Base-by-base conservation (phyloP, 2,329 filamentous ascomycete genomes). In the Pestalotiopsis sp. region DNA sequence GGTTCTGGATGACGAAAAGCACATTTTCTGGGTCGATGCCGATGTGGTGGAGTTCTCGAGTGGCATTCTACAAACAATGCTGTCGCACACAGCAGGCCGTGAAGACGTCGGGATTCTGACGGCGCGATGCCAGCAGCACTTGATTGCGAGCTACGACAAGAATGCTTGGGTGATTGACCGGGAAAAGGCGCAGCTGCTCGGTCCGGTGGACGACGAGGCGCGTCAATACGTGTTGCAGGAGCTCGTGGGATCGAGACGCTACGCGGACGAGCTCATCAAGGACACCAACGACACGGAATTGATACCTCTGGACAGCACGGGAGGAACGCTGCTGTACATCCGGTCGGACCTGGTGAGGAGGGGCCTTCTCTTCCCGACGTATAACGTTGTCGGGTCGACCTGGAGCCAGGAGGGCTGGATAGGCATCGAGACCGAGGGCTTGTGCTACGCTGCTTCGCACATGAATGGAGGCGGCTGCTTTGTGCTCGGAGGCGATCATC, bases 1-100 rank as follows among this genome's bases (percentile, higher is more conserved):
- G 25, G 72, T 71, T 3, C 66, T 80, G 45, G 69, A 72, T 36
- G 77, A 78, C 39, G 78, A 80, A 69, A 56, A 73, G 60, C 78
- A 80, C 66, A 70, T 80, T 25, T 62, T 81, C 31, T 81, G 79
- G 79, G 65, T 80, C 7, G 79, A 81, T 65, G 75, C 78, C n/a
- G 79, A 80, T 68, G 73, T 80, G 25, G 78, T 77, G 36, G 76
- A 78, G 64, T 70, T 80, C 11, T 79, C 78, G 0, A 49, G 68
- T 1, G 74, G 73, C 1, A 71, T 81, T 56, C 70, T 80, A 23
- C 75, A 78, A 71, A 72, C 71, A 36, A 80, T 80, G 75, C 69
- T 78, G 27, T 67, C 65, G 1, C 76, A 79, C 56, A 74, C 78
- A 3, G 70, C 70, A 58, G 70, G 64, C 7, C 73, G 71, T 13